Evolutionary conservation across 164 flowering plant genomes (phyloP), one percentile per base, ranked within the genome.

Genomic region (Brasenia schreberi): DNA sequence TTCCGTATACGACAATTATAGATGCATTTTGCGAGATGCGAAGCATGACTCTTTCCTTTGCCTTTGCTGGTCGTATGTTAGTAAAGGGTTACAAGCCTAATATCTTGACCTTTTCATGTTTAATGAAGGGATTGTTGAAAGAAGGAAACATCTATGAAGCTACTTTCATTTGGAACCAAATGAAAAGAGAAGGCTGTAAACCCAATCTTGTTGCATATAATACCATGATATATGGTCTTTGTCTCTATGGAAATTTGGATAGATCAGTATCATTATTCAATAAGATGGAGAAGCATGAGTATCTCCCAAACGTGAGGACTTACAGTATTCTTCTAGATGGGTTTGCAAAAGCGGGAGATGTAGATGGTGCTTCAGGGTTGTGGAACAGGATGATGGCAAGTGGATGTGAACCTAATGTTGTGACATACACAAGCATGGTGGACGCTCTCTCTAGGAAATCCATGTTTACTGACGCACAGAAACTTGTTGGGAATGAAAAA

Each of bases 391-490:
- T 92, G 96, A 81, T 85, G 62, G 70, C 68, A 10, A 53, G 53
- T 16, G 87, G 92, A 33, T 85, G 92, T 68, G 77, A 52, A 42
- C 98, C 98, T 6, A 92, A 92, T 77, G 89, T 82, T 68, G 90
- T 92, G 66, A 76, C 72, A 11, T 87, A 85, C 63, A 90, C 96
- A 16, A 77, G 83, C 80, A 88, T 90, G 96, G 81, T 92, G 70
- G 87, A 82, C 74, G 87, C 71, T 23, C 86, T 92, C 69, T 85
- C 89, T 64, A 76, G 74, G 71, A 81, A 77, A 64, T 79, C 68
- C 60, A 77, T 84, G 96, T 85, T 85, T 73, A 43, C 81, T 68
- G 76, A 84, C 71, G 98, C 92, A 67, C 66, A 76, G 61, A 65
- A 18, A 43, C 83, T 92, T 60, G 70, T 90, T 58, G 83, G 82